These are phyloP conservation scores for Tubosaeta sp. DNA, from an alignment of 768 basidiomycete species.

Conservation along the genomic window DNA sequence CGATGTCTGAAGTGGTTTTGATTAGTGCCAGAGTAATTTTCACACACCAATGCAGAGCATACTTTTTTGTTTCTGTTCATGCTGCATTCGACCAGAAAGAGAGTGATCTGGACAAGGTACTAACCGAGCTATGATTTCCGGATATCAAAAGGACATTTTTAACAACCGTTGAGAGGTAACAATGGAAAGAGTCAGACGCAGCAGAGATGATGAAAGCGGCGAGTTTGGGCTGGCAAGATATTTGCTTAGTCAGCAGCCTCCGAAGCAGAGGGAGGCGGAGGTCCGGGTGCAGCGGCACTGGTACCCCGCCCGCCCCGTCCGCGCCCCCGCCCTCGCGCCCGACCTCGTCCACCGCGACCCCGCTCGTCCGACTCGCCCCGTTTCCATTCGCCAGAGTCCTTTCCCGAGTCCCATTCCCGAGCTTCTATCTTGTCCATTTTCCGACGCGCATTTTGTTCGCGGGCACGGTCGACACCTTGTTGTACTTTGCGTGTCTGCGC, in stretches of 20 bases:
- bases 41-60: too few species aligned
- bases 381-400: slow-evolving; percentile 32
- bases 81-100: too few species aligned
- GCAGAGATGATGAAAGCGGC: too few species aligned
- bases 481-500: slow-evolving; percentile 63
- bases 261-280: neutral
- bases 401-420: slow-evolving; percentile 85
- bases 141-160: too few species aligned
- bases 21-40: too few species aligned
- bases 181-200: too few species aligned
- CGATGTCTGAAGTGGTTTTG: too few species aligned
- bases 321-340: slow-evolving; percentile 32
- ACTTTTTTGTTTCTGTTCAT: too few species aligned
- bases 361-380: slow-evolving; percentile 13
- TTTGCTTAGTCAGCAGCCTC: neutral
- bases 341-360: slow-evolving; percentile 17
- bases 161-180: too few species aligned
- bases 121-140: too few species aligned
- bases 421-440: slow-evolving; percentile 78
- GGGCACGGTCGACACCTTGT: slow-evolving; percentile 60
- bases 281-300: neutral
- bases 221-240: neutral
- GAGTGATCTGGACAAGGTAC: too few species aligned
- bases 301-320: slow-evolving; percentile 36
- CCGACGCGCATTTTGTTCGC: slow-evolving; percentile 73